A percentile compares a stretch with the other conserved stretches of the same genome.
phyloP scores from a whole-genome alignment of 441 rosid genomes.

The Jatropha multifida region DNA sequence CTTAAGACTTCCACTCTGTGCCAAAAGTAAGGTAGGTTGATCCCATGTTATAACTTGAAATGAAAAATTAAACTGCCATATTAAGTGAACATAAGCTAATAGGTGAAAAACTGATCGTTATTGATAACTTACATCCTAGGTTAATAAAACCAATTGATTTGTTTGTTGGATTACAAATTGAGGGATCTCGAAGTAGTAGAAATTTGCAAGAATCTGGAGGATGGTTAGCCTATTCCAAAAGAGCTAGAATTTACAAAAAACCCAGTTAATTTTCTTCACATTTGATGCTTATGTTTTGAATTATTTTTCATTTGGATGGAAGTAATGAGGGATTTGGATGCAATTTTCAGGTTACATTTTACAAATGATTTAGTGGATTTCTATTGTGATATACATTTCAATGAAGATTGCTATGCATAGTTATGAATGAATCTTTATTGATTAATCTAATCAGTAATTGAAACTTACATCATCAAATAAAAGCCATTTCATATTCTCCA shows the following conservation, averaged over 20 bases:
- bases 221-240: background rate
- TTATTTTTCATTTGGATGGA: too few relatives aligned
- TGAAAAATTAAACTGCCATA: background rate
- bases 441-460: background rate
- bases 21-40: background rate
- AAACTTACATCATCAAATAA: background rate
- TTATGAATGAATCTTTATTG: background rate
- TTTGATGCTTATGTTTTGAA: background rate
- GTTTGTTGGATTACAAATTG: too few relatives aligned
- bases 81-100: too few relatives aligned
- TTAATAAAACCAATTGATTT: too few relatives aligned
- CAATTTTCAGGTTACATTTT: too few relatives aligned
- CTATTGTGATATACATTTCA: background rate
- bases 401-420: background rate
- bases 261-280: background rate
- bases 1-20: background rate
- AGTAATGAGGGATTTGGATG: background rate
- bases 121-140: too few relatives aligned
- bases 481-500: background rate
- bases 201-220: background rate
- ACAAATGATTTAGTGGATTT: background rate
- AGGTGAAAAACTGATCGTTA: too few relatives aligned
- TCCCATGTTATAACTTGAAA: background rate
- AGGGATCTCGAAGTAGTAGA: too few relatives aligned
- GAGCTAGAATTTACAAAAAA: background rate